A percentile compares a stretch with the other conserved stretches of the same genome.
Conservation (phyloP, 2,329 filamentous ascomycete genomes). For the Ophiosphaerella herpotricha region DNA sequence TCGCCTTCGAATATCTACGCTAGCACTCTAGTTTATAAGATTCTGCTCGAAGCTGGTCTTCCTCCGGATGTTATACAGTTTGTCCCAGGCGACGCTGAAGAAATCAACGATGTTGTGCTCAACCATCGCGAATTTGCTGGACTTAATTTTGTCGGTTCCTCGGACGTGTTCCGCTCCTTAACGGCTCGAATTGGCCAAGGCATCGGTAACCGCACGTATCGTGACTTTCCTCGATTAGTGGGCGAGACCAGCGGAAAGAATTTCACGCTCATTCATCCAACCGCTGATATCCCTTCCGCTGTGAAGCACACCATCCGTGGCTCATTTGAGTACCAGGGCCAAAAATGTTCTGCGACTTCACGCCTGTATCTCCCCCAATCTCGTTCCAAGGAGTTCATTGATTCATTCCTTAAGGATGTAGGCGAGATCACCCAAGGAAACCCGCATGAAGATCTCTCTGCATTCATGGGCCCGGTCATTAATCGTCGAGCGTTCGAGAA, state of each 20-base stretch:
- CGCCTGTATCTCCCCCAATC: constrained; percentile 77
- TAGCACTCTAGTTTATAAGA: constrained; percentile 86
- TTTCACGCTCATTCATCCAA: constrained; percentile 79
- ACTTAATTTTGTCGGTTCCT: constrained; percentile 93
- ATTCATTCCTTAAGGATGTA: constrained; percentile 67
- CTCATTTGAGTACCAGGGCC: constrained; percentile 86
- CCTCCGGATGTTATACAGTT: constrained; percentile 90
- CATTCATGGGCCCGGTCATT: constrained; percentile 86
- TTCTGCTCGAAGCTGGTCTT: constrained; percentile 87
- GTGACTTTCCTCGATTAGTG: constrained; percentile 81
- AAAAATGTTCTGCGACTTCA: constrained; percentile 86
- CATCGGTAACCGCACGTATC: constrained; percentile 78
- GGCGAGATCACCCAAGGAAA: constrained; percentile 70
- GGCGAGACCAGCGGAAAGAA: constrained; percentile 93
- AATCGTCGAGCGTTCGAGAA: constrained; percentile 79
- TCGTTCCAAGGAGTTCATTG: constrained; percentile 70
- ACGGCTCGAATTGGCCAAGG: constrained; percentile 82
- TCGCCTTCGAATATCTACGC: constrained; percentile 82
- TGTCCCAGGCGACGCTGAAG: constrained; percentile 81
- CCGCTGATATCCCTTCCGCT: constrained; percentile 76
- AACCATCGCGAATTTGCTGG: constrained; percentile 78
- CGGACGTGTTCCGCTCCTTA: constrained; percentile 82
- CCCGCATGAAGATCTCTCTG: constrained; percentile 66
- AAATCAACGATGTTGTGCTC: constrained; percentile 77
- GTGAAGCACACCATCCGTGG: constrained; percentile 80